Evolutionary conservation across 1,284 basidiomycete species (phyloP).

Genomic region (Inonotus obliquus): DNA sequence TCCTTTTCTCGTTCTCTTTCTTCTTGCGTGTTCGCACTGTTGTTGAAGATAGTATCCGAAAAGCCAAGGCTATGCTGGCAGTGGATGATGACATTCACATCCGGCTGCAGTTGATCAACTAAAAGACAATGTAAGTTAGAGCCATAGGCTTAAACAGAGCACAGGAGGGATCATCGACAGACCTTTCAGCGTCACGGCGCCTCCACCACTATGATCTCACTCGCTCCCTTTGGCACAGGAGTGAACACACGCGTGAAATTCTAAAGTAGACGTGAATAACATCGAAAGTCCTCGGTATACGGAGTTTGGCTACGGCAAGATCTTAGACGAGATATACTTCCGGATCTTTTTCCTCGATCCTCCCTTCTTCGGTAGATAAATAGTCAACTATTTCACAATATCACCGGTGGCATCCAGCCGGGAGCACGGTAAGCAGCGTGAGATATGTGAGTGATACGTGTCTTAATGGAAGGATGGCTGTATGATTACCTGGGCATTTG

Average conservation of each 20-base stretch:
- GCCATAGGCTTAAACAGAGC: not conserved
- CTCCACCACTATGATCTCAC: no score
- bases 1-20: no score
- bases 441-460: not conserved
- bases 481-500: not conserved
- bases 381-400: not conserved
- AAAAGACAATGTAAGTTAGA: not conserved
- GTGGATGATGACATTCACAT: no score
- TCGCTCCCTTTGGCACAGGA: not conserved
- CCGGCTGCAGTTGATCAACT: not conserved
- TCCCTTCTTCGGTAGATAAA: not conserved
- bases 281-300: slow-evolving; percentile 1
- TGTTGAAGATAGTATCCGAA: not conserved
- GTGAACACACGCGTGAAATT: not conserved
- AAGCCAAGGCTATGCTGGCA: not conserved
- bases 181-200: not conserved
- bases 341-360: not conserved
- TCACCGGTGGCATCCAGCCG: not conserved
- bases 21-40: not conserved
- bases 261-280: not conserved
- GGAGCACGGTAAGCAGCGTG: not conserved
- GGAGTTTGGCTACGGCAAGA: not conserved
- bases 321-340: not conserved
- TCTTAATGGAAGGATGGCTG: not conserved
- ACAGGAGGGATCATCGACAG: not conserved